Evolutionary conservation across 2,329 filamentous ascomycete genomes (phyloP), one percentile per base, ranked within the genome.

Genomic region (Thielaviopsis punctulata): DNA sequence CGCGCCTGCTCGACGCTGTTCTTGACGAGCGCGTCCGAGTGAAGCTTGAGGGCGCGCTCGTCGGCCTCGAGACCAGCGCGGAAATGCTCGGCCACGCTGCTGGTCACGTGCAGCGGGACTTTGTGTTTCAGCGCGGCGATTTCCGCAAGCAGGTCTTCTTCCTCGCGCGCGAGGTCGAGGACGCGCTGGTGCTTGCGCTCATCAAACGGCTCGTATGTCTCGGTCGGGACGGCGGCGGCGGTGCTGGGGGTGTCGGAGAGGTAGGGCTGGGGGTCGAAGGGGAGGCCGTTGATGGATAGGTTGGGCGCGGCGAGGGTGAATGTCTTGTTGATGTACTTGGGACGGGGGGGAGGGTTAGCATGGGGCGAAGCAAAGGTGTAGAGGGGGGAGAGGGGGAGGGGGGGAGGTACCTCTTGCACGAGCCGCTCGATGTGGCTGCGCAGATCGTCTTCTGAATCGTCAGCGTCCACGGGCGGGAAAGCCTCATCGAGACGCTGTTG

Each of bases 401-500:
- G 27, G 22, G 23, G 21, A 58, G 61, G 25, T 62, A 81, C 79
- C 61, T 79, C 72, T 52, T 77, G 69, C 12, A 82, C 75, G 2
- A 80, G 68, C 56, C 69, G 64, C 59, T 81, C 78, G 21, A 83
- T 80, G 48, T 72, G 68, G 56, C 69, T 68, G 52, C 79, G 69
- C 59, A 82, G 64, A 56, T 75, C 73, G 61, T 81, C 78, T 54
- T 75, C 73, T 19, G 66, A 67, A 12, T 62, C 63, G 10, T 62
- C 62, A 22, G 60, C 63, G 49, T 61, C 62, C 27, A 80, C 73
- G 0, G 77, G 77, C 22, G 84, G 84, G 52, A 89, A 79, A 49
- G 77, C 78, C 59, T 76, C 73, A 63, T 80, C 72, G 55, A 90
- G 74, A 62, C 79, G 82, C 59, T 77, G 74, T 45, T 75, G 72